Evolutionary conservation across 208 protist genomes (phyloP).

Genomic region (Crithidia acanthocephali): DNA sequence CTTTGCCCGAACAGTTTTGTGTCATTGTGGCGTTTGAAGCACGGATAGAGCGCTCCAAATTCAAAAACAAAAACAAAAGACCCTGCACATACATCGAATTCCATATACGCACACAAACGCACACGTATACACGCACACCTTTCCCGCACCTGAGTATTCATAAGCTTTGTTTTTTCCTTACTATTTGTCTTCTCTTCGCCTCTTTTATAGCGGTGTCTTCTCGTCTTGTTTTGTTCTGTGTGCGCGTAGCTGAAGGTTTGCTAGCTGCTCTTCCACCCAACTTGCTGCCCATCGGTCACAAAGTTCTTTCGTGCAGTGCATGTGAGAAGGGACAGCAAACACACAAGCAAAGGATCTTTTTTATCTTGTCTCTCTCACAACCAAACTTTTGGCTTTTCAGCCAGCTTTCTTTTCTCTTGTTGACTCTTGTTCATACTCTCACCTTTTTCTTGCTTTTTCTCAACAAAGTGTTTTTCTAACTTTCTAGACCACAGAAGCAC

Average conservation of each 20-base stretch:
- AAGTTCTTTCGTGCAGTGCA: too few relatives aligned
- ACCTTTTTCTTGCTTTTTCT: constrained; percentile 23
- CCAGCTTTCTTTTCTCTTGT: constrained; percentile 27
- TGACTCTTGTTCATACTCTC: constrained; percentile 7
- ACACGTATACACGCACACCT: constrained; percentile 20
- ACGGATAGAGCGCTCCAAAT: constrained; percentile 11
- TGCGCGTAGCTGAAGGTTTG: not conserved
- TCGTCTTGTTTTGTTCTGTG: not conserved
- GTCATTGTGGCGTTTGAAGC: not conserved
- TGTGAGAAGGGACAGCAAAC: too few relatives aligned
- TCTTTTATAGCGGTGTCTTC: constrained; percentile 23
- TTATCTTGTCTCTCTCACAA: not conserved
- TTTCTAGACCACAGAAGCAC: not conserved
- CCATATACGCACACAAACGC: constrained; percentile 17
- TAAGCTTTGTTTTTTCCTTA: constrained; percentile 11
- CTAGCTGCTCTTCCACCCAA: not conserved
- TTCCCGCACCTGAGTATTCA: not conserved
- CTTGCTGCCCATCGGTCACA: too few relatives aligned
- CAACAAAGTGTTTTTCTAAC: constrained; percentile 4
- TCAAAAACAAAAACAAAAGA: not conserved
- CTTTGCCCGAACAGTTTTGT: not conserved
- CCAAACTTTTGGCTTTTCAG: constrained; percentile 23
- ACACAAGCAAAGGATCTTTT: not conserved
- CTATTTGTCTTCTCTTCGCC: constrained; percentile 20
- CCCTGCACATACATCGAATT: constrained; percentile 2